phyloP scores from a whole-genome alignment of 75 land plant species.

The Pseudotsuga menziesii region DNA sequence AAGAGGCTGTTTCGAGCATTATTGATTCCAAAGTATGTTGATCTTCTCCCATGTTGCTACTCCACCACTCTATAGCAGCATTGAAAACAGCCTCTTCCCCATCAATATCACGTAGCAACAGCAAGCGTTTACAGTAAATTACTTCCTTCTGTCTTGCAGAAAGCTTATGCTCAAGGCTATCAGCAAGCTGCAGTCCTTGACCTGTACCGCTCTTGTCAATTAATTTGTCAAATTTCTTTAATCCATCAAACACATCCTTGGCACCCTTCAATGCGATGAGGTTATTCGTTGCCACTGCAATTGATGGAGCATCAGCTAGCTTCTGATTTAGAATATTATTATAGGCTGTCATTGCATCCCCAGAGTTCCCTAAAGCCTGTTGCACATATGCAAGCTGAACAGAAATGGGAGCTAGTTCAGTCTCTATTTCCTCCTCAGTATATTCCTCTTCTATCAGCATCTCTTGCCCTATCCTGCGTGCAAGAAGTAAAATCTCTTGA shows the following conservation, averaged over 20 bases:
- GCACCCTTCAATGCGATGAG: constrained; percentile 67
- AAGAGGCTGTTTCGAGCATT: too few relatives aligned
- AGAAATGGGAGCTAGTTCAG: constrained; percentile 84
- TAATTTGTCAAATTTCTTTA: constrained; percentile 77
- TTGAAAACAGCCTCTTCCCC: too few relatives aligned
- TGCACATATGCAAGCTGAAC: constrained; percentile 92
- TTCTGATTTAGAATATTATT: constrained; percentile 55
- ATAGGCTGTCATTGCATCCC: constrained; percentile 74
- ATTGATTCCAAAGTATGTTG: too few relatives aligned
- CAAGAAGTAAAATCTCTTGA: constrained; percentile 69
- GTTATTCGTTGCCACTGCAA: constrained; percentile 86
- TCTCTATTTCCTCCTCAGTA: constrained; percentile 83
- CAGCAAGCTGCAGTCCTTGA: constrained; percentile 55
- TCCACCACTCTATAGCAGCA: too few relatives aligned
- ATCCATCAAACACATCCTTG: constrained; percentile 71
- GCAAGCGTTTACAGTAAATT: too few relatives aligned
- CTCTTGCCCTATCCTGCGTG: constrained; percentile 92
- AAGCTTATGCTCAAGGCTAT: constrained; percentile 53
- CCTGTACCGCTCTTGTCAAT: constrained; percentile 34
- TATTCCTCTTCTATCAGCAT: constrained; percentile 78
- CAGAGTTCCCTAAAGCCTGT: constrained; percentile 65
- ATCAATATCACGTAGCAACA: too few relatives aligned
- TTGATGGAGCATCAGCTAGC: constrained; percentile 62
- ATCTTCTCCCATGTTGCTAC: too few relatives aligned
- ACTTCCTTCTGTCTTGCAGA: constrained; percentile 74